Evolutionary conservation across 768 basidiomycete species (phyloP), one percentile per base, ranked within the genome.

Genomic region (Gautieria morchelliformis): DNA sequence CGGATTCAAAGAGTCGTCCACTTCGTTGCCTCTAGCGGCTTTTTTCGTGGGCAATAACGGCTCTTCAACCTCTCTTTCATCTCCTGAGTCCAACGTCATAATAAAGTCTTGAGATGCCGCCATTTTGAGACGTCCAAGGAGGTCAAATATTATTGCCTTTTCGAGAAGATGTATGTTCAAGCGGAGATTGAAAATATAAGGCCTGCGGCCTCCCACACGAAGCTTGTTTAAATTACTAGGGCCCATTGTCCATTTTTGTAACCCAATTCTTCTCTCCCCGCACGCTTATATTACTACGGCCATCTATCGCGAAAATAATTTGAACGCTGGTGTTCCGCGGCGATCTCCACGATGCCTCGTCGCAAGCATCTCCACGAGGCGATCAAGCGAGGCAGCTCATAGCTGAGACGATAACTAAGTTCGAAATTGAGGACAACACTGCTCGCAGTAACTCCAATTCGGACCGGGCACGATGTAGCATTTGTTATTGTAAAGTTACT

Each of bases 51-150:
- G 45, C 24, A 60, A 20, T 65, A 60, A n/a, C 58, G 58, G 19
- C 40, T 42, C 45, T 55, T 56, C 63, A 48, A 58, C 27, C 33
- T 80, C 82, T 67, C 89, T 89, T 20, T 72, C 71, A 63, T 91
- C 90, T 12, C 40, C 56, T 27, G 90, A 92, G 64, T 90, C 89
- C 46, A 93, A 77, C 1, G 91, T 93, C 80, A 88, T 81, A 52
- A 91, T 76, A 71, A 87, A 89, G 70, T 90, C 88, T 54, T 74
- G 72, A 70, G 48, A 50, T 15, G 58, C 42, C 15, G 58, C 51
- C 56, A 57, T 57, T 32, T 15, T 47, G 12, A 40, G 30, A 49
- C 32, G 44, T 14, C 11, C 35, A 45, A 56, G 41, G 12, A 17
- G 20, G 5, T 4, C 27, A 20, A 39, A 35, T 17, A 39, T n/a